Percentiles rank a stretch among this genome's conserved stretches.
These are phyloP conservation scores for Boechera retrofracta DNA, from an alignment of 345 rosid species.

Conservation along the genomic window DNA sequence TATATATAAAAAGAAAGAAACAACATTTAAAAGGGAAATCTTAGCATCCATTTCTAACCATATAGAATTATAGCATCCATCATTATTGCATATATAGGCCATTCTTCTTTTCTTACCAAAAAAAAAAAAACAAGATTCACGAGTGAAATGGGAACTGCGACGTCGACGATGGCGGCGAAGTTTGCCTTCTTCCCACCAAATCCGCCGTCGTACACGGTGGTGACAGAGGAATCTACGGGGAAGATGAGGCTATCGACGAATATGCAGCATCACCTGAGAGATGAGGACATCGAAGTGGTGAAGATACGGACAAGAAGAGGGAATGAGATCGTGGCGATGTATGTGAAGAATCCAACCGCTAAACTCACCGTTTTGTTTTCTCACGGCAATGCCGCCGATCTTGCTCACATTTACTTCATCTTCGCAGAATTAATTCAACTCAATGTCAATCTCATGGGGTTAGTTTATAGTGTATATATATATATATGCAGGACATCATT, in stretches of 20 bases:
- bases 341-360: slow-evolving; percentile 73
- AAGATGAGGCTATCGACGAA: slow-evolving; percentile 58
- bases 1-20: slow-evolving; percentile 8
- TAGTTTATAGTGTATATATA: slow-evolving; percentile 31
- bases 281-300: slow-evolving; percentile 70
- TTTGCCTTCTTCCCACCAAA: slow-evolving; percentile 92
- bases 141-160: slow-evolving; percentile 70
- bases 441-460: slow-evolving; percentile 86
- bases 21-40: slow-evolving; percentile 4
- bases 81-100: slow-evolving; percentile 26
- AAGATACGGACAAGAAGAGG: slow-evolving; percentile 70
- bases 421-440: slow-evolving; percentile 78
- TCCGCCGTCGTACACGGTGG: slow-evolving; percentile 77
- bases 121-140: background rate
- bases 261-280: slow-evolving; percentile 52
- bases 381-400: slow-evolving; percentile 95
- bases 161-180: slow-evolving; percentile 92
- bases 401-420: slow-evolving; percentile 73
- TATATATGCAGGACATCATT: background rate
- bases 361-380: slow-evolving; percentile 77
- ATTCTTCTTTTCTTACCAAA: slow-evolving; percentile 17
- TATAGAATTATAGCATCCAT: slow-evolving; percentile 8
- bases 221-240: slow-evolving; percentile 61
- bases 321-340: slow-evolving; percentile 71
- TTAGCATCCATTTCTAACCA: slow-evolving; percentile 20